phyloP scores from a whole-genome alignment of 768 basidiomycete species.

The Hericium coralloides region DNA sequence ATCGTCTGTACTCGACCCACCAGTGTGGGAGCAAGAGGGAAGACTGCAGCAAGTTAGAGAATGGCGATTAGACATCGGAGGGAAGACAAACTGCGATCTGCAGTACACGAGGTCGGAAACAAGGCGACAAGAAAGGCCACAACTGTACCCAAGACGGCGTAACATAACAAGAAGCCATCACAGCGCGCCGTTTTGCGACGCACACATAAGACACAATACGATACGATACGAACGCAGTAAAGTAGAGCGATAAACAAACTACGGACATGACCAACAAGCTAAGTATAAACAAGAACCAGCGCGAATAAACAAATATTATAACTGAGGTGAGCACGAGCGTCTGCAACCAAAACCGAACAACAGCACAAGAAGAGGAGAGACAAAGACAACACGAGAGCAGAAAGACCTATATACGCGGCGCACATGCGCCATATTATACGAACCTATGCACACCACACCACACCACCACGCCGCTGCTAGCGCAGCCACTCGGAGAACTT shows the following conservation, averaged over 20 bases:
- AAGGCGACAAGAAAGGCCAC: no score
- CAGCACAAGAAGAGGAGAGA: conserved; percentile 1
- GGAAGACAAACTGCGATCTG: no score
- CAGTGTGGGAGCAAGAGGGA: no score
- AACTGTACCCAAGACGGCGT: no score
- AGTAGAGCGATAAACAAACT: not conserved
- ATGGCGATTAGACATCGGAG: no score
- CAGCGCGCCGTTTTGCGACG: not conserved
- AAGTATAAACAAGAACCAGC: not conserved
- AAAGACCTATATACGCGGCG: conserved; percentile 11
- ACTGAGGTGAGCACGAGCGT: not conserved
- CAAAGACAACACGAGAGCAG: not conserved
- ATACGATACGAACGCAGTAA: not conserved
- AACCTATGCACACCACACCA: conserved; percentile 7
- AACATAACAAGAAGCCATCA: not conserved
- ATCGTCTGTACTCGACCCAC: no score
- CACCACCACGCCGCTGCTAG: not conserved
- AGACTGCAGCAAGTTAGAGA: no score
- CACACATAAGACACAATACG: not conserved
- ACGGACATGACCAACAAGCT: not conserved
- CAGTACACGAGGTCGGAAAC: no score
- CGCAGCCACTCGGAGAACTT: not conserved
- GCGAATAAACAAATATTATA: not conserved
- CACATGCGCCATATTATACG: conserved; percentile 8
- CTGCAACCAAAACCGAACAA: not conserved